Conservation (phyloP, 768 basidiomycete genomes). For the Leccinum obscurum region DNA sequence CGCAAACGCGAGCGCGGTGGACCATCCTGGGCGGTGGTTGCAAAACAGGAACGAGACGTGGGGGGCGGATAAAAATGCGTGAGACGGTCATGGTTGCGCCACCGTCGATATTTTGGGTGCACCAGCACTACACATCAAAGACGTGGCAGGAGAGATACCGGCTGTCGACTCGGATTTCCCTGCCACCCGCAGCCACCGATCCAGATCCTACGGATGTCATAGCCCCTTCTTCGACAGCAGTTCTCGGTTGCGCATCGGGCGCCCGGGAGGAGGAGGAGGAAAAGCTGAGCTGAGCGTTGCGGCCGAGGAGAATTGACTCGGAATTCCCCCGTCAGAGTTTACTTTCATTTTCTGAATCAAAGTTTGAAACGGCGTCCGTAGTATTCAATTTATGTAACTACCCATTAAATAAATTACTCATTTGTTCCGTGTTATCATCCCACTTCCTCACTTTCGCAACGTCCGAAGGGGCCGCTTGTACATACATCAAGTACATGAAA, state of each 20-base stretch:
- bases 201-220: conserved; percentile 26
- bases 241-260: conserved; percentile 25
- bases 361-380: too few relatives aligned
- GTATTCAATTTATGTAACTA: too few relatives aligned
- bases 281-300: too few relatives aligned
- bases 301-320: too few relatives aligned
- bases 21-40: conserved; percentile 61
- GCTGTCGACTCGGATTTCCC: conserved; percentile 46
- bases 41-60: background rate
- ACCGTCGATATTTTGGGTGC: conserved; percentile 38
- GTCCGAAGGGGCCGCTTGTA: too few relatives aligned
- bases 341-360: too few relatives aligned
- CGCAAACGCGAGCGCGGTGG: conserved; percentile 85
- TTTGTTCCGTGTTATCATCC: too few relatives aligned
- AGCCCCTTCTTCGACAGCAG: conserved; percentile 27
- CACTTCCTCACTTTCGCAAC: too few relatives aligned
- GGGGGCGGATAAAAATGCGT: conserved; percentile 10
- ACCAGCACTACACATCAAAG: conserved; percentile 28
- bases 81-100: conserved; percentile 33
- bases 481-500: too few relatives aligned
- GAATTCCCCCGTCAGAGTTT: too few relatives aligned
- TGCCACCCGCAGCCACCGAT: conserved; percentile 26
- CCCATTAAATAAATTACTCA: too few relatives aligned
- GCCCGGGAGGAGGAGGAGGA: conserved; percentile 8
- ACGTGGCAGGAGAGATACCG: conserved; percentile 46